These are phyloP conservation scores for Camellia oleifera DNA, from an alignment of 179 eudicot species.

Conservation along the genomic window DNA sequence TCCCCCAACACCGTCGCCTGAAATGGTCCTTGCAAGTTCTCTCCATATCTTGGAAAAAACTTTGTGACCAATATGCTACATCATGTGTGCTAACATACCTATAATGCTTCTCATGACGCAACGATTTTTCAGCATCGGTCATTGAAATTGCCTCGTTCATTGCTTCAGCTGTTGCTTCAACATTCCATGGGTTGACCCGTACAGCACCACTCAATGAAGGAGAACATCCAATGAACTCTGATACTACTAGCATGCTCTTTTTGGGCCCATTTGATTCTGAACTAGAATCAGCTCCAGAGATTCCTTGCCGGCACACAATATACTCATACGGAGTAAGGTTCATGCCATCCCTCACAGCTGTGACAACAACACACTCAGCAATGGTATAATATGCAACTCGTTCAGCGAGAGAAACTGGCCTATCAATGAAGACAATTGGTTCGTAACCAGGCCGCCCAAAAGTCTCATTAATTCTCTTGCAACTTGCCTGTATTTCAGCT, in stretches of 20 bases:
- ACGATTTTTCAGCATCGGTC: constrained; percentile 29
- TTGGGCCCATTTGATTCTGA: constrained; percentile 20
- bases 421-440: constrained; percentile 28
- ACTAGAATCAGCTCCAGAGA: constrained; percentile 18
- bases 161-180: constrained; percentile 36
- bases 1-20: constrained; percentile 34
- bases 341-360: constrained; percentile 47
- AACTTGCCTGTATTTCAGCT: constrained; percentile 18
- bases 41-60: constrained; percentile 36
- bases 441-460: constrained; percentile 26
- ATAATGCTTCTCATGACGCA: constrained; percentile 33
- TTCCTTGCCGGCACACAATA: constrained; percentile 33
- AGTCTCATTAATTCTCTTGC: constrained; percentile 19
- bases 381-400: constrained; percentile 29
- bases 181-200: constrained; percentile 38
- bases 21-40: constrained; percentile 35
- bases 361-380: constrained; percentile 40
- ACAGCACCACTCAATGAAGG: constrained; percentile 40
- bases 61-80: constrained; percentile 33
- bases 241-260: constrained; percentile 32
- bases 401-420: constrained; percentile 24
- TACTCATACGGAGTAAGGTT: constrained; percentile 41
- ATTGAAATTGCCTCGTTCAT: constrained; percentile 31
- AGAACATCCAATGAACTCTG: constrained; percentile 39
- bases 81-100: constrained; percentile 36